Evolutionary conservation across 2,329 filamentous ascomycete species (phyloP), one percentile per base, ranked within the genome.

Genomic region (Cadophora luteo-olivacea): DNA sequence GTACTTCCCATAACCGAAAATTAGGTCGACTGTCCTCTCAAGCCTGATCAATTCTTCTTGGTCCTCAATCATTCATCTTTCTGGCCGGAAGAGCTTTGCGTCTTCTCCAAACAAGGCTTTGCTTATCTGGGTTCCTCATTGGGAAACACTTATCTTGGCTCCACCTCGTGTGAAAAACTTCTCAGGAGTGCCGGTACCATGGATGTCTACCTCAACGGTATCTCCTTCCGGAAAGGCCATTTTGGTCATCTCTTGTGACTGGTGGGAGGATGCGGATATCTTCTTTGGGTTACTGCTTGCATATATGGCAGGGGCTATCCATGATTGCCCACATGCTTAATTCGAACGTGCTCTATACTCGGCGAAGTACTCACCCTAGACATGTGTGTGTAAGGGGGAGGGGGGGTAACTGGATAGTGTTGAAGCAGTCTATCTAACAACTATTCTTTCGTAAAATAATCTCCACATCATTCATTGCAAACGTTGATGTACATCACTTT

Each of bases 251-350:
- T 72, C 78, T 49, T 75, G 78, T 55, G 63, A 82, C 79, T 0
- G 83, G 83, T 2, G 84, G 81, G 67, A 79, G 80, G 22, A 86
- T 78, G 0, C 85, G 79, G 12, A 86, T 74, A 0, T 80, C 81
- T 71, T 87, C 85, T 66, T 81, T 82, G n/a, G 55, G 86, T 81
- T 3, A 83, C 81, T 0, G 84, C 85, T 68, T 84, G 81, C 8
- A 87, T 78, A 66, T 85, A 86, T 0, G 80, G 79, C 3, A 86
- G 77, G n/a, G n/a, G n/a, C n/a, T n/a, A n/a, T n/a, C n/a, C n/a
- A n/a, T n/a, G n/a, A n/a, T n/a, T n/a, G n/a, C n/a, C n/a, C n/a
- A n/a, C n/a, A n/a, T n/a, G n/a, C n/a, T n/a, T n/a, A n/a, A n/a
- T n/a, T n/a, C n/a, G n/a, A n/a, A n/a, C n/a, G n/a, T n/a, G n/a